Base-by-base conservation (phyloP, 2,329 filamentous ascomycete genomes). In the Chaetomium sp. region DNA sequence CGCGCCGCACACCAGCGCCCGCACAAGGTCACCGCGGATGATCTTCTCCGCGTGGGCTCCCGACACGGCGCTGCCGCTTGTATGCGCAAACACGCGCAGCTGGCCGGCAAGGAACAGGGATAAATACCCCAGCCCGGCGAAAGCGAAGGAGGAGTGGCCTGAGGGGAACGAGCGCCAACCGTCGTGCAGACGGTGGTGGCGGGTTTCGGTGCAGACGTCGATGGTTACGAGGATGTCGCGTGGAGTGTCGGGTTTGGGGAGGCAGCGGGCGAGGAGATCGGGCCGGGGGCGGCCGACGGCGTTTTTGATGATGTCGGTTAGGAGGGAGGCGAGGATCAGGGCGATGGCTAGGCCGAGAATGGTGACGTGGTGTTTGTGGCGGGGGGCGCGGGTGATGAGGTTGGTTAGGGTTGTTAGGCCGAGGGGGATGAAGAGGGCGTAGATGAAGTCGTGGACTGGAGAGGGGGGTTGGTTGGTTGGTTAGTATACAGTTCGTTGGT, bases 251-350 rank as follows among this genome's bases (percentile, higher is more conserved):
- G 67, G 36, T 0, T 65, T 73, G 0, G 94, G 91, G 61, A 88
- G 85, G 72, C 94, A 99, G 40, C 94, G 85, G n/a, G 87, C 84
- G 33, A 84, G 67, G 4, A 84, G 68, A 61, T 84, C 81, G 0
- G 81, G 81, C 5, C 81, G 74, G 12, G 91, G 91, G 61, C 89
- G 87, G 71, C 94, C 97, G 49, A 92, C 85, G 19, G 86, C 82
- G 68, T 95, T 96, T 72, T 99, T 99, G 67, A 97, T 79, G 34
- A 92, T 75, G 68, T 97, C 91, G 45, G 94, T 97, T 44, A 97
- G 76, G 69, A 96, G 87, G 5, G 84, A 81, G 0, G 89, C 87
- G 49, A 96, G 78, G 63, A 90, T 77, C 33, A 97, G 72, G 61
- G 85, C 82, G 65, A 92, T 89, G 50, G 85, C 75, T 58, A 96